phyloP scores from a whole-genome alignment of 2,329 filamentous ascomycete species.

The Cercospora sp. region DNA sequence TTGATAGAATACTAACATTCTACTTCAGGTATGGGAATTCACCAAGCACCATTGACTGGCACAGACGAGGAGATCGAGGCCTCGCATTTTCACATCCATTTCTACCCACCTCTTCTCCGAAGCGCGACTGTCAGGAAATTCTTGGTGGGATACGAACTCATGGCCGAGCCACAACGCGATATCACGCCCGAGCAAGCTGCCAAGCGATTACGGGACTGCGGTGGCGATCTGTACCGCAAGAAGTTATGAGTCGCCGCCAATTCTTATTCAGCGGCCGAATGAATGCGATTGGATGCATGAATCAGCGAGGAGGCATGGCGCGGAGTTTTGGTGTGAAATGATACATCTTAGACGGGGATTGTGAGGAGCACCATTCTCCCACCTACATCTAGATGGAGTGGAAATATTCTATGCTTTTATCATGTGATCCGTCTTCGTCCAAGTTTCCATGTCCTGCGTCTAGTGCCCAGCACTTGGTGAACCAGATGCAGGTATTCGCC shows the following conservation, averaged over 20 bases:
- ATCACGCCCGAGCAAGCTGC: conserved; percentile 97
- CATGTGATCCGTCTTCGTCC: too few relatives aligned
- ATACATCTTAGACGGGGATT: neutral
- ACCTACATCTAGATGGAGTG: neutral
- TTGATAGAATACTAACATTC: neutral
- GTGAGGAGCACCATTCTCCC: neutral
- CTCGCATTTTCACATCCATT: conserved; percentile 94
- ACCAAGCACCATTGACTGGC: conserved; percentile 87
- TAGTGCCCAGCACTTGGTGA: conserved; percentile 22
- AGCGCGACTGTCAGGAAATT: conserved; percentile 96
- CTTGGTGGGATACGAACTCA: conserved; percentile 90
- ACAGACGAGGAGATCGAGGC: conserved; percentile 79
- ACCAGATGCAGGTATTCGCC: neutral
- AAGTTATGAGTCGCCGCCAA: conserved; percentile 16
- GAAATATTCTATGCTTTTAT: neutral
- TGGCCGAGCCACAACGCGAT: conserved; percentile 96
- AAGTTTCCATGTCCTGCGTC: neutral
- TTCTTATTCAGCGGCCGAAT: neutral
- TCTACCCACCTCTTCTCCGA: conserved; percentile 89
- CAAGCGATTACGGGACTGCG: conserved; percentile 70
- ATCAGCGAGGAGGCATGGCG: neutral
- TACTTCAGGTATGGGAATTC: conserved; percentile 75
- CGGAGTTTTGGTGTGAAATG: neutral
- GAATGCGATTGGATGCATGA: neutral
- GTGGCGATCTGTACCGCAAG: conserved; percentile 78